Evolutionary conservation across 805 yeast genomes (phyloP), one percentile per base, ranked within the genome.

Genomic region (Metschnikowia sp.): DNA sequence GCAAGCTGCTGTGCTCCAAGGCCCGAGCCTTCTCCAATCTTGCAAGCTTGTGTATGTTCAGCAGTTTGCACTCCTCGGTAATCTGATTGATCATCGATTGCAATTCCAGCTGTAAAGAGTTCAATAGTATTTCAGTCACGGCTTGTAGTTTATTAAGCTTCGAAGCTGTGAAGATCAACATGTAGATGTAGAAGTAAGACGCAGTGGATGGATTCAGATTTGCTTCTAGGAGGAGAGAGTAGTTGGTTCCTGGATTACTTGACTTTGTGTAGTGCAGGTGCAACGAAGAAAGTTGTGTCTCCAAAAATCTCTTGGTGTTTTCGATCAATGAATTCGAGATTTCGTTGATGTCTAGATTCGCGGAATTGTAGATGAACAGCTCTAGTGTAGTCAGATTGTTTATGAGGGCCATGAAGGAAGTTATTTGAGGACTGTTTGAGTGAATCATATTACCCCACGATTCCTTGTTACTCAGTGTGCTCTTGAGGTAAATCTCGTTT

Each of bases 401-500:
- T n/a, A 70, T 47, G 36, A 72, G 61, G 2, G 68, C 61, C 39
- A 60, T 61, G 51, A 71, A 64, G 2, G 71, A 62, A 3, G 74
- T 54, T 39, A 71, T 57, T 45, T 67, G 70, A 2, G 76, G 74
- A 42, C 65, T 68, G 41, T 52, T 56, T 11, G 69, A 49, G 35
- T 52, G 56, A 33, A 61, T 44, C 15, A 68, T 40, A 29, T 39
- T 31, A 26, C 46, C 46, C 55, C 52, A 45, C 4, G 53, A 45
- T 43, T 52, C 49, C 36, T 53, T 35, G 36, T 51, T 36, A 38
- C 44, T 33, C 46, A 38, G 40, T 26, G 39, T 8, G 48, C 36
- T 52, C 55, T 80, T 82, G 36, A 85, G 69, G 57, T 84, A 88
- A n/a, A 87, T 69, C 47, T 87, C 84, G 40, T 75, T 77, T 49